phyloP scores from a whole-genome alignment of 163 green algal genomes.

The Chlorella variabilis region DNA sequence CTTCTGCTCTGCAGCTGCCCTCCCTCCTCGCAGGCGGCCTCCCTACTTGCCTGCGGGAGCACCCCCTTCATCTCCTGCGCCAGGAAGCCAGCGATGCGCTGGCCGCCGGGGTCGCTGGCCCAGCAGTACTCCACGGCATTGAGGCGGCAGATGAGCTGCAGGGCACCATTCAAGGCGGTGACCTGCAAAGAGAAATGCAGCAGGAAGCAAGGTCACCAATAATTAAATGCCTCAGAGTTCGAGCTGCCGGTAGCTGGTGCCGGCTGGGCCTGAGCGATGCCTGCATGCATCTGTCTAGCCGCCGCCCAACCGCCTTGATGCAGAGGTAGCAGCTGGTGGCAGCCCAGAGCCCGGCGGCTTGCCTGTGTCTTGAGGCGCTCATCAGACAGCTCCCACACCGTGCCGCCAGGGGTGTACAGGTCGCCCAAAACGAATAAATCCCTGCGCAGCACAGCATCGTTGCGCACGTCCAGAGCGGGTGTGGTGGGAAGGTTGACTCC shows the following conservation, averaged over 20 bases:
- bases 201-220: neutral
- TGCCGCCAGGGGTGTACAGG: neutral
- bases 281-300: neutral
- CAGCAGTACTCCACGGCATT: neutral
- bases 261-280: too few species aligned
- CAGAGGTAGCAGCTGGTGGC: neutral
- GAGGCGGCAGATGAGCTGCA: neutral
- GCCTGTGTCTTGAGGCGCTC: conserved; percentile 3
- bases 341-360: neutral
- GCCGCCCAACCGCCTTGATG: too few species aligned
- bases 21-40: neutral
- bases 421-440: neutral
- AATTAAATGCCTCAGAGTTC: too few species aligned
- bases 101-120: neutral
- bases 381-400: neutral
- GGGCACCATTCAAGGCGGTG: neutral
- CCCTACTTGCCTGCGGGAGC: neutral
- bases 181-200: neutral
- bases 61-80: neutral
- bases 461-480: neutral
- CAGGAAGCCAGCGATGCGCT: neutral
- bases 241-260: too few species aligned
- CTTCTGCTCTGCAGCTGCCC: neutral
- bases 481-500: neutral
- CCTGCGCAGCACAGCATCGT: neutral